Evolutionary conservation across 371 early-diverging fungal genomes (phyloP).

Genomic region (Saksenaea oblongispora): DNA sequence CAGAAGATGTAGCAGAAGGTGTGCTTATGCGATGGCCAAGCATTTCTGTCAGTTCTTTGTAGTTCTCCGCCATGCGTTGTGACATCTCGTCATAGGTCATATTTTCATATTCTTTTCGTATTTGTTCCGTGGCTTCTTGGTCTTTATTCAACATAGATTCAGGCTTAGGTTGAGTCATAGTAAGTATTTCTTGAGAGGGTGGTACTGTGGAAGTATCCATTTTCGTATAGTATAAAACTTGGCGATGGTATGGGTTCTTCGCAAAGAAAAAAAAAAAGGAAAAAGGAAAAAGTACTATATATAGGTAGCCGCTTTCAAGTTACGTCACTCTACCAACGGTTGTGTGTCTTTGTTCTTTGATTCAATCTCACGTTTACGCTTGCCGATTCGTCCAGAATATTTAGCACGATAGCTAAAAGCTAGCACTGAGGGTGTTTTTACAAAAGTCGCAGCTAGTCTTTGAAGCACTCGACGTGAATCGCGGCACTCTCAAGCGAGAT

Average conservation of each 20-base stretch:
- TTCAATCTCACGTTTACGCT: no score
- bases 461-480: no score
- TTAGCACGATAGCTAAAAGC: no score
- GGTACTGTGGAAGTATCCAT: constrained; percentile 3
- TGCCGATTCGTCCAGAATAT: no score
- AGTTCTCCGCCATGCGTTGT: constrained; percentile 42
- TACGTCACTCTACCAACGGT: neutral
- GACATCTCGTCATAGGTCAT: constrained; percentile 53
- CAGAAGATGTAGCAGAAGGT: constrained; percentile 14
- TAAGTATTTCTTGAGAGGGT: neutral
- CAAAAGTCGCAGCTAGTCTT: no score
- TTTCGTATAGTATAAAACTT: constrained; percentile 1
- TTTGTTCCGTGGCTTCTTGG: constrained; percentile 9
- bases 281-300: neutral
- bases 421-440: no score
- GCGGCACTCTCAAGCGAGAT: no score
- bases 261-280: constrained; percentile 1
- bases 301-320: neutral
- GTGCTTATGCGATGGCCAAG: constrained; percentile 21
- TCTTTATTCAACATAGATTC: constrained; percentile 7
- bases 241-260: constrained; percentile 3
- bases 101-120: constrained; percentile 41
- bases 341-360: no score
- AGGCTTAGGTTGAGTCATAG: constrained; percentile 8
- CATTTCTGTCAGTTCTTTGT: constrained; percentile 40